Percentiles rank a stretch among this genome's conserved stretches.
Conservation (phyloP, 139 green algal species). For the Nannochloris sp. region DNA sequence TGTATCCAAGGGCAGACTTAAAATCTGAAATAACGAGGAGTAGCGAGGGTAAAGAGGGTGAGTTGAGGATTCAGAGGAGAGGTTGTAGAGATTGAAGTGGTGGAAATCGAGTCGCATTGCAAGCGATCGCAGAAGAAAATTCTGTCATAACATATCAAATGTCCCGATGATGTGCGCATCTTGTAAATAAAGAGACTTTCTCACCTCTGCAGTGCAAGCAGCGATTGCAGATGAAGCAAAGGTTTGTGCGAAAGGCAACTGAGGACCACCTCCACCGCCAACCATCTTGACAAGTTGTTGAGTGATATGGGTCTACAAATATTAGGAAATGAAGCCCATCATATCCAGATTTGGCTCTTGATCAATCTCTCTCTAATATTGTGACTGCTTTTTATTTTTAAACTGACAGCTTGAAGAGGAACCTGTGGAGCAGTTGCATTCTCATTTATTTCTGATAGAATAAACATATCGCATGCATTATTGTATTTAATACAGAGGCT, state of each 20-base stretch:
- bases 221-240: conserved; percentile 64
- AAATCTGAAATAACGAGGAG: conserved; percentile 55
- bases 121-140: not conserved
- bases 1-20: conserved; percentile 88
- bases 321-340: no score
- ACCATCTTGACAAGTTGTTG: not conserved
- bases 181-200: not conserved
- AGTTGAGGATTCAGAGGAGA: not conserved
- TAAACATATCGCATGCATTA: no score
- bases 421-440: no score
- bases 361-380: no score
- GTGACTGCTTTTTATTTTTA: no score
- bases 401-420: no score
- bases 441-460: no score
- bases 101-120: not conserved
- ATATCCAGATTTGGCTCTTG: no score
- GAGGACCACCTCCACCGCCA: not conserved
- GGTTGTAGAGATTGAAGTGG: not conserved
- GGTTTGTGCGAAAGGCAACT: conserved; percentile 21
- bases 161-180: not conserved
- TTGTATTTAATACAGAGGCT: not conserved
- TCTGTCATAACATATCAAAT: not conserved
- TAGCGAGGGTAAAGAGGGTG: not conserved
- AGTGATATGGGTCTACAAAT: not conserved
- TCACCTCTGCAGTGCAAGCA: conserved; percentile 74